Evolutionary conservation across 345 rosid genomes (phyloP).

Genomic region (Eutrema heterophyllum): DNA sequence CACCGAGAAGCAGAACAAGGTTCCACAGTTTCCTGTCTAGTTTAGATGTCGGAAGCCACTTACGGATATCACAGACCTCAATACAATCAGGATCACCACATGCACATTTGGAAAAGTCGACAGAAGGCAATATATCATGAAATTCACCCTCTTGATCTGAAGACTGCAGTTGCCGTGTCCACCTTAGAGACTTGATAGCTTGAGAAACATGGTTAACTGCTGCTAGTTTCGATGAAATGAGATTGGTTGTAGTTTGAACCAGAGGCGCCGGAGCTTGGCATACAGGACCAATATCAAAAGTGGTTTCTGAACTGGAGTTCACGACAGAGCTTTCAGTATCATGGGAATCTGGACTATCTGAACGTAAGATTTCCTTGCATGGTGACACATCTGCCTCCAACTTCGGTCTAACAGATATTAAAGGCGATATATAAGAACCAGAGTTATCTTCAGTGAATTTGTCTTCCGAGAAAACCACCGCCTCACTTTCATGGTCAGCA

Average conservation of each 20-base stretch:
- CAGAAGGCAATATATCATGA: slow-evolving; percentile 36
- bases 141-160: slow-evolving; percentile 36
- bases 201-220: slow-evolving; percentile 94
- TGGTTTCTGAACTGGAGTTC: slow-evolving; percentile 30
- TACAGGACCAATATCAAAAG: slow-evolving; percentile 33
- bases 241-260: slow-evolving; percentile 52
- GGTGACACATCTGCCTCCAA: slow-evolving; percentile 33
- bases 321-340: slow-evolving; percentile 24
- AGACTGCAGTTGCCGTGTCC: slow-evolving; percentile 77
- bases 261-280: slow-evolving; percentile 37
- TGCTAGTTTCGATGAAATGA: slow-evolving; percentile 74
- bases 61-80: slow-evolving; percentile 90
- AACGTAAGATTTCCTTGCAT: slow-evolving; percentile 23
- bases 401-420: slow-evolving; percentile 37
- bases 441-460: slow-evolving; percentile 28
- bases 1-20: slow-evolving; percentile 94
- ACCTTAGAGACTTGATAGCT: slow-evolving; percentile 92
- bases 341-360: slow-evolving; percentile 26
- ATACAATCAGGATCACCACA: slow-evolving; percentile 98
- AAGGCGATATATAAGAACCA: slow-evolving; percentile 28
- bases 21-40: slow-evolving; percentile 86
- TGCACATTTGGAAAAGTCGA: slow-evolving; percentile 61
- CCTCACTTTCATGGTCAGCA: slow-evolving; percentile 33
- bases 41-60: slow-evolving; percentile 90
- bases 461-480: slow-evolving; percentile 31